A percentile compares a stretch with the other conserved stretches of the same genome.
Evolutionary conservation across 805 yeast genomes (phyloP).

Genomic region (Kuraishia ogatae): DNA sequence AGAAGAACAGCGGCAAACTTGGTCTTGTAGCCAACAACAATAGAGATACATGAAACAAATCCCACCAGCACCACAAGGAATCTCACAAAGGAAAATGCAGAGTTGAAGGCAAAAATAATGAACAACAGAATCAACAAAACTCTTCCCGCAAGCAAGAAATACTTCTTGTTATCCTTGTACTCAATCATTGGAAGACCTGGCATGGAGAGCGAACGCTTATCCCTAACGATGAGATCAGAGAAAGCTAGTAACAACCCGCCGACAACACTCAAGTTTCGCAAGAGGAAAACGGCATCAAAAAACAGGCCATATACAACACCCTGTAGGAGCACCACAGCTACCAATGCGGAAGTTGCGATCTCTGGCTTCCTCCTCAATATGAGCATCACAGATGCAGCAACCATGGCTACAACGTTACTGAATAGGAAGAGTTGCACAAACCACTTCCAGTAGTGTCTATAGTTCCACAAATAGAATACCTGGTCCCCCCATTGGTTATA

Average conservation of each 20-base stretch:
- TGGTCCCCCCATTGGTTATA: constrained; percentile 87
- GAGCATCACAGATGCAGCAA: constrained; percentile 61
- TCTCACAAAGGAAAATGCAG: constrained; percentile 62
- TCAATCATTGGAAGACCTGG: constrained; percentile 74
- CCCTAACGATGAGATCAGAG: constrained; percentile 77
- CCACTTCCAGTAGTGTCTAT: constrained; percentile 71
- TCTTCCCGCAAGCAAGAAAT: constrained; percentile 81
- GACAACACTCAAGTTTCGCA: constrained; percentile 81
- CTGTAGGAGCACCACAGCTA: constrained; percentile 69
- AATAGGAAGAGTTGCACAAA: constrained; percentile 66
- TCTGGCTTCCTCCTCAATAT: constrained; percentile 60
- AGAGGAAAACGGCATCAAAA: constrained; percentile 70
- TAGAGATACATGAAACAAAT: constrained; percentile 59
- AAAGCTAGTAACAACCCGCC: constrained; percentile 89
- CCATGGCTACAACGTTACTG: constrained; percentile 60
- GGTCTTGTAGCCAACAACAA: constrained; percentile 89
- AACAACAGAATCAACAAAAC: constrained; percentile 77
- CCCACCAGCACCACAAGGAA: constrained; percentile 62
- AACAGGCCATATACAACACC: constrained; percentile 84
- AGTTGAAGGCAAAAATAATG: constrained; percentile 72
- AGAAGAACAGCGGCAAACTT: constrained; percentile 72
- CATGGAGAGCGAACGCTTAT: constrained; percentile 53
- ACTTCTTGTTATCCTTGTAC: constrained; percentile 67
- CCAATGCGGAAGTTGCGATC: constrained; percentile 60
- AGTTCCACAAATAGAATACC: constrained; percentile 71